Conservation (phyloP, 352 stramenopile genomes). For the Globisporangium sylvaticum region DNA sequence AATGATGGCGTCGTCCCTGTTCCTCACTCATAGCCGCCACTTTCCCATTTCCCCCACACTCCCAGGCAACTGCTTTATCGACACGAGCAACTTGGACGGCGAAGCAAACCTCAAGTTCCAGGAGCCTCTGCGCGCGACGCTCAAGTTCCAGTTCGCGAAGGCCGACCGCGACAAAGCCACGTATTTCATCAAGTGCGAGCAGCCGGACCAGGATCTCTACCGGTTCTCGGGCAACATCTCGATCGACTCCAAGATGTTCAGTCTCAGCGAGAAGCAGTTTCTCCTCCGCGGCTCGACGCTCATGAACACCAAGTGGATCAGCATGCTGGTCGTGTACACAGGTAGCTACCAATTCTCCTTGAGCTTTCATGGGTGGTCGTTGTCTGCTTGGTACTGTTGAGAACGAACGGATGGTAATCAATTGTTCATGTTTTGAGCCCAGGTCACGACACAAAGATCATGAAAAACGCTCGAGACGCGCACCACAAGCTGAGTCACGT, state of each 20-base stretch:
- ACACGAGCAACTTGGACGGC: constrained; percentile 80
- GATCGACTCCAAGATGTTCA: constrained; percentile 49
- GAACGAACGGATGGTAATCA: background rate
- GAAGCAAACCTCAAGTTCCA: constrained; percentile 78
- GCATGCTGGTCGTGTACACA: constrained; percentile 75
- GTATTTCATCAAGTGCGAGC: constrained; percentile 76
- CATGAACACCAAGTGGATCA: constrained; percentile 78
- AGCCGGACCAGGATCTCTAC: constrained; percentile 75
- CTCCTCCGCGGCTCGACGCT: constrained; percentile 64
- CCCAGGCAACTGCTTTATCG: constrained; percentile 70
- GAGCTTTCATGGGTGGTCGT: background rate
- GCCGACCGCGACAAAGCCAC: constrained; percentile 33
- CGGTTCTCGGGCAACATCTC: constrained; percentile 72
- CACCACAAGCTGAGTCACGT: constrained; percentile 85
- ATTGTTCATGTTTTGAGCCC: background rate
- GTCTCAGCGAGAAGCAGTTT: constrained; percentile 77
- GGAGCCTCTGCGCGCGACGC: constrained; percentile 38
- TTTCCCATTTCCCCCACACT: background rate
- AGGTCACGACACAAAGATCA: constrained; percentile 88
- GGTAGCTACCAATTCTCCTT: constrained; percentile 10
- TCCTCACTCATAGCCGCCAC: background rate
- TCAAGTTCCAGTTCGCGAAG: constrained; percentile 25
- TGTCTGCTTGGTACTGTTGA: background rate
- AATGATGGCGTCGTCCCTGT: background rate
- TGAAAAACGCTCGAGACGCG: constrained; percentile 81